phyloP scores from a whole-genome alignment of 371 early-diverging fungal genomes.

The Mucor indicus region DNA sequence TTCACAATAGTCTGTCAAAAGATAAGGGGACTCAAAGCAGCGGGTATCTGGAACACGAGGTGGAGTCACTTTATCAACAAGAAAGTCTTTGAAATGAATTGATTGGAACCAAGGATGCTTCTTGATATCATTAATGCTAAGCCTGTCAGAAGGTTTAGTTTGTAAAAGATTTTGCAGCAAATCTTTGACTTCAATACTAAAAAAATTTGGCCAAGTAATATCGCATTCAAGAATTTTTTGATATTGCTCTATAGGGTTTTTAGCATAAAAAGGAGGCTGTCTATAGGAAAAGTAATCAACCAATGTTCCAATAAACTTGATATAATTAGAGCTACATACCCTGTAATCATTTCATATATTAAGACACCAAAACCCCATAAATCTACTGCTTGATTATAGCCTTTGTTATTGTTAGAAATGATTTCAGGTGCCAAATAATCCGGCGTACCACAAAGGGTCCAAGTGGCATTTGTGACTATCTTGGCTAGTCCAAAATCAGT shows the following conservation, averaged over 20 bases:
- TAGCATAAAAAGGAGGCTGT: conserved; percentile 91
- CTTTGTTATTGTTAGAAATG: conserved; percentile 82
- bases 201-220: conserved; percentile 79
- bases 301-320: too few relatives aligned
- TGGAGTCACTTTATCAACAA: conserved; percentile 51
- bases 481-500: conserved; percentile 99
- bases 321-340: too few relatives aligned
- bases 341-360: conserved; percentile 88
- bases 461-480: conserved; percentile 54
- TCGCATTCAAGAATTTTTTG: conserved; percentile 86
- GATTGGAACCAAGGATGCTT: conserved; percentile 73
- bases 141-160: conserved; percentile 78
- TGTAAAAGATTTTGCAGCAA: conserved; percentile 80
- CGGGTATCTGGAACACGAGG: conserved; percentile 83
- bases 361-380: conserved; percentile 92
- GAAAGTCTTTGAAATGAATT: conserved; percentile 62
- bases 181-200: conserved; percentile 83
- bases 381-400: conserved; percentile 88
- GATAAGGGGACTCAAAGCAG: conserved; percentile 79
- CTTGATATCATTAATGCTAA: conserved; percentile 67
- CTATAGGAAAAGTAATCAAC: too few relatives aligned
- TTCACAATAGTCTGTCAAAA: conserved; percentile 24
- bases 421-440: conserved; percentile 96
- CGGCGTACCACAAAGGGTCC: conserved; percentile 97
- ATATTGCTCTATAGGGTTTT: conserved; percentile 87